phyloP scores from a whole-genome alignment of 768 basidiomycete genomes.

The Pleurotus tuber-regium region DNA sequence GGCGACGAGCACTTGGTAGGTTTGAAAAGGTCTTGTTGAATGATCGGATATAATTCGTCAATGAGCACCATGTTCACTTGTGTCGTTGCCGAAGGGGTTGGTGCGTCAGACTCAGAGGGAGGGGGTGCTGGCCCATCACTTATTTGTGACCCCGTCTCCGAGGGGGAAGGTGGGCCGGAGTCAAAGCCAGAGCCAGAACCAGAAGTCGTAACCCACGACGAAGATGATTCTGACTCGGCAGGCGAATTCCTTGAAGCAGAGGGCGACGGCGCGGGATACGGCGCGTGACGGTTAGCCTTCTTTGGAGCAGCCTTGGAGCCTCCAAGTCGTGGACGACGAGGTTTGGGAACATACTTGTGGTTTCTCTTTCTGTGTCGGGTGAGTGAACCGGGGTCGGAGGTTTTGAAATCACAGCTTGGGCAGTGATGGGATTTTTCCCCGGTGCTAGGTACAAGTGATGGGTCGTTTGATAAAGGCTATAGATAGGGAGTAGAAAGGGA shows the following conservation, averaged over 20 bases:
- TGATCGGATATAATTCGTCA: neutral
- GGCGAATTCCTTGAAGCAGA: no score
- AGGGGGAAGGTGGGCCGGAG: neutral
- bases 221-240: neutral
- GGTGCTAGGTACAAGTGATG: conserved; percentile 19
- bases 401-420: conserved; percentile 24
- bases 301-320: conserved; percentile 2
- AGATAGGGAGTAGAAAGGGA: neutral
- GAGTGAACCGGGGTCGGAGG: conserved; percentile 27
- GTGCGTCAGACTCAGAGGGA: neutral
- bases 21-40: neutral
- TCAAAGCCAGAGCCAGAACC: neutral
- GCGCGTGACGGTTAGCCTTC: neutral
- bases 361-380: conserved; percentile 29
- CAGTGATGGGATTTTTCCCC: conserved; percentile 25
- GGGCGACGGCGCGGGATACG: neutral
- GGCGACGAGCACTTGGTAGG: no score
- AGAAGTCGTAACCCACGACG: neutral
- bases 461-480: neutral
- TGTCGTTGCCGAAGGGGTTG: neutral
- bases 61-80: neutral
- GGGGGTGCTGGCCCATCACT: no score
- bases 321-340: conserved; percentile 1
- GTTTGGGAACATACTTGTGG: conserved; percentile 21
- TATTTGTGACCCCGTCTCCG: no score